Evolutionary conservation across 1,139 yeast genomes (phyloP), one percentile per base, ranked within the genome.

Genomic region (Debaryomyces psychrophilus): DNA sequence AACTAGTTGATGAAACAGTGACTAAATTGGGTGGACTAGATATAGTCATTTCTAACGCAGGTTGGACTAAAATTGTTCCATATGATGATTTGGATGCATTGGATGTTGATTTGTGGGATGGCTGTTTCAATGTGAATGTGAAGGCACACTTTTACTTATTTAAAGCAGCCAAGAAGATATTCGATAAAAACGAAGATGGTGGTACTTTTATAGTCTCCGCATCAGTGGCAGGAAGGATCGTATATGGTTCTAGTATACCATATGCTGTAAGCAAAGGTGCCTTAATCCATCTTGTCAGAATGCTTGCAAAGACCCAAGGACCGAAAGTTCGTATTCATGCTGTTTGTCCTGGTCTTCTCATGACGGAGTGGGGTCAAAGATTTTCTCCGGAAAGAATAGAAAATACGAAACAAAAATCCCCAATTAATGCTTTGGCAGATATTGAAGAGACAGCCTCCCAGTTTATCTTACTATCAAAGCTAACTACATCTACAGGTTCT

Each of bases 11-110:
- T 8, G 52, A 58, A 37, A 59, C 76, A 0, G 75, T 73, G 8
- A 60, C 58, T 14, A 47, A 50, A 31, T 71, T 75, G 51, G 77
- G 77, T 7, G 67, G 69, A 43, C 50, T 76, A 35, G 67, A 74
- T 50, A 64, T 73, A 5, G 65, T 73, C 40, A 76, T 76, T 11
- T 71, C 78, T 8, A 76, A 76, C 53, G 81, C 81, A 12, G 81
- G 81, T 1, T 43, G 45, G 45, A 43, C 45, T 8, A 54, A 60
- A 44, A 48, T 61, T 34, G 56, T 66, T 12, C 62, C 67, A 8
- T 60, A 59, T 46, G 54, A 55, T 11, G 65, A 67, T 45, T 51
- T 68, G 37, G 69, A 66, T 37, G 58, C 55, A 4, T 50, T 64
- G 20, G 64, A 62, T 34, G 68, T 64, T 17, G 65, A 62, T 38